Conservation (phyloP, 208 protist species). For the Wallacemonas rigidus region DNA sequence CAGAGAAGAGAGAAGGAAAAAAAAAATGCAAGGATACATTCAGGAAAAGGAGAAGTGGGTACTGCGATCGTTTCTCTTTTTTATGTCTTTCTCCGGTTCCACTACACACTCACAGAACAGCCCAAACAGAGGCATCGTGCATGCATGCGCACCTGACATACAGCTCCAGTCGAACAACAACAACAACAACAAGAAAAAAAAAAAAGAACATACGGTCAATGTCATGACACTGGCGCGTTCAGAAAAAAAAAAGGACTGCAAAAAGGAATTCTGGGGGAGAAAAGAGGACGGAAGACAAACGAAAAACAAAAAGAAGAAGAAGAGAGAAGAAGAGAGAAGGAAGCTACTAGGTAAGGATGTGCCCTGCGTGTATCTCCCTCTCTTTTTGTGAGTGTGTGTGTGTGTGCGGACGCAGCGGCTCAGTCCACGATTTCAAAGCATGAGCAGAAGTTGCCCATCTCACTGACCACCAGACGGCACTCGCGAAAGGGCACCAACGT, state of each 20-base stretch:
- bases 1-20: too few species aligned
- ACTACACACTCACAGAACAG: too few species aligned
- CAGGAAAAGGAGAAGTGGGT: too few species aligned
- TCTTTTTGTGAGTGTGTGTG: neutral
- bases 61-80: too few species aligned
- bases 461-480: constrained; percentile 73
- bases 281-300: neutral
- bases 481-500: constrained; percentile 59
- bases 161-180: neutral
- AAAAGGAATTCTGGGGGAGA: too few species aligned
- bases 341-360: neutral
- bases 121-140: too few species aligned
- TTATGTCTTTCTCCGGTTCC: too few species aligned
- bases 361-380: too few species aligned
- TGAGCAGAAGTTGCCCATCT: constrained; percentile 81
- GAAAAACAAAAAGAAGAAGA: constrained; percentile 12
- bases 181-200: constrained; percentile 10
- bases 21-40: too few species aligned
- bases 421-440: constrained; percentile 73
- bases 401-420: neutral
- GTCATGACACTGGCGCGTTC: neutral
- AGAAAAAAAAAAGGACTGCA: too few species aligned
- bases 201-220: constrained; percentile 17
- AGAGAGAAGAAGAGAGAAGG: neutral
- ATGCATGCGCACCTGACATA: too few species aligned